phyloP scores from a whole-genome alignment of 345 rosid genomes.

The Acer negundo region DNA sequence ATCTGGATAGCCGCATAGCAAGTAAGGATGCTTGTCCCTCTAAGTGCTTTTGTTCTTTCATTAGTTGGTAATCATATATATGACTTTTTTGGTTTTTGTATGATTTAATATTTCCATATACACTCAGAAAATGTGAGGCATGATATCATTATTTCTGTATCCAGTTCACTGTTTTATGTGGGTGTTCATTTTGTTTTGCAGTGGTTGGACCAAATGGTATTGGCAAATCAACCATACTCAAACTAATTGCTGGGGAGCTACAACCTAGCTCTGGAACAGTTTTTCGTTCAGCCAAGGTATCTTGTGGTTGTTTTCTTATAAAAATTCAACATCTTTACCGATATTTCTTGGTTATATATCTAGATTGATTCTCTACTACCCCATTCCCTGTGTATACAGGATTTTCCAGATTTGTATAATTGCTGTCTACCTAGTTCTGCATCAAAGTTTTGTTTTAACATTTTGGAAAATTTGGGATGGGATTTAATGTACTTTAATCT shows the following conservation, averaged over 20 bases:
- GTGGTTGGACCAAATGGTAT: constrained; percentile 99
- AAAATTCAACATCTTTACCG: neutral
- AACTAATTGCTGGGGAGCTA: constrained; percentile 90
- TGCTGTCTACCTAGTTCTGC: neutral
- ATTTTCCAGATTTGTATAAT: neutral
- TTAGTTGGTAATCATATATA: neutral
- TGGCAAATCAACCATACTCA: constrained; percentile 97
- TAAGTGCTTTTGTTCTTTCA: neutral
- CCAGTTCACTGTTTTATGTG: neutral
- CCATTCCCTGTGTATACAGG: neutral
- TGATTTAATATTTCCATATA: neutral
- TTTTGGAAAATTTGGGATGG: neutral
- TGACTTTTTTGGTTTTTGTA: neutral
- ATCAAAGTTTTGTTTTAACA: neutral
- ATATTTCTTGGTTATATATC: neutral
- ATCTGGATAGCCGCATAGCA: constrained; percentile 96
- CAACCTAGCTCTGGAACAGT: constrained; percentile 98
- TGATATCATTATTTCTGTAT: neutral
- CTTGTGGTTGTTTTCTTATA: neutral
- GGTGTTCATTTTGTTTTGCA: constrained; percentile 34
- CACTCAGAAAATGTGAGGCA: neutral
- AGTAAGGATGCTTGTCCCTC: constrained; percentile 55
- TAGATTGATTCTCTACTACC: neutral
- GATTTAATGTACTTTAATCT: neutral
- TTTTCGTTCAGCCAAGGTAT: constrained; percentile 97